Evolutionary conservation across 2,329 filamentous ascomycete genomes (phyloP), one percentile per base, ranked within the genome.

Genomic region (Cladophialophora yegresii): DNA sequence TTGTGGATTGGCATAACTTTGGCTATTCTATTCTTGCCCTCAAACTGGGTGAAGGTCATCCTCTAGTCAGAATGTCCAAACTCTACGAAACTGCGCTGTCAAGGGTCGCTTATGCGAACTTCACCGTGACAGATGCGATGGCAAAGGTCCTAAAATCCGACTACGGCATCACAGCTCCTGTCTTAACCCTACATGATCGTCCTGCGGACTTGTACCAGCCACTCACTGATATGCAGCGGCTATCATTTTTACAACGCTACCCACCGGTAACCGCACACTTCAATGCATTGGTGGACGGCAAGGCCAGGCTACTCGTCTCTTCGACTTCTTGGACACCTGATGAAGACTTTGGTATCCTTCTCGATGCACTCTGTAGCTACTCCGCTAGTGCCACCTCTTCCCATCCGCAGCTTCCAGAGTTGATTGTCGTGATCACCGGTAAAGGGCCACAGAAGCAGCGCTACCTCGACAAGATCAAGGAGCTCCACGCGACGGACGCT

Each of bases 1-100:
- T 98, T 66, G 90, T 98, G 61, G 95, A 99, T 80, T 99, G 95
- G 95, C 95, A 99, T 81, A 99, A 99, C 78, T 98, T 97, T 77
- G 95, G 93, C 71, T 96, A 93, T 83, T 93, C 92, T 8, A 96
- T 99, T 71, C 85, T 99, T 3, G 90, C 84, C 1, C 77, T 89
- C 55, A 88, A 87, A 67, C 79, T 89, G 1, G 85, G 86, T 0
- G 68, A 78, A 1, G 76, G 74, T 5, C 91, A 96, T 73, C 89
- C 89, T 0, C 84, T 97, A n/a, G 92, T 97, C 8, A 82, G 79
- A 30, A 74, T 96, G 8, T 90, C 93, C 26, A 87, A 87, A 68
- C 82, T 83, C 73, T 97, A 97, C 73, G 95, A 99, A 77, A 84
- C 81, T 43, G 75, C 83, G 13, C 85, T 96, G 47, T 89, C 90